Evolutionary conservation across 441 rosid genomes (phyloP), one percentile per base, ranked within the genome.

Genomic region (Francoa sonchifolia): DNA sequence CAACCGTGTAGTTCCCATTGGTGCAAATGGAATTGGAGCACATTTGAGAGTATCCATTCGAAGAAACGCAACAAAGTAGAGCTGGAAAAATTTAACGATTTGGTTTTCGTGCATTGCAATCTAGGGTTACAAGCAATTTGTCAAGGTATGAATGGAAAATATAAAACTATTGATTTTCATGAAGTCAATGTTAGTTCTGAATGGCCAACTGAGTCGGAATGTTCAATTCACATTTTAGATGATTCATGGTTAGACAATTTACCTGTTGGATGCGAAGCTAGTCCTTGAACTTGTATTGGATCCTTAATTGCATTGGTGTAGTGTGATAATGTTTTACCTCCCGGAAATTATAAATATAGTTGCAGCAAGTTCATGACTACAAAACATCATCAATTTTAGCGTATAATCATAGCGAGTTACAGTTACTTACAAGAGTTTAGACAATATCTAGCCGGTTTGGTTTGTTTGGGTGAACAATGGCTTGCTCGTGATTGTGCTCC

Each of bases 11-110:
- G 80, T 57, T 73, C 61, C 26, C 62, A 73, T 23, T 65, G 79
- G 84, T 70, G 77, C 69, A 67, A 61, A 52, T 69, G 79, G 80
- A 76, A 70, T 25, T 54, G 77, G 84, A 45, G 47, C 50, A 70
- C 75, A 25, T 70, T 76, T 10, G 71, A 56, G 38, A 56, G 58
- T 39, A 28, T 63, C 39, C 73, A 73, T 33, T 30, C 46, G 22
- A 70, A 59, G 54, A 70, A 56, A 45, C 58, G 53, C 20, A 63
- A 44, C 22, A 57, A 55, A 39, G 55, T 11, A 1, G 71, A 73
- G 48, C 43, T 61, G 18, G 69, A 70, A 41, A 67, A 57, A 37
- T 51, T 73, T 5, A 57, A 59, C 5, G 72, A 73, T 61, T 59
- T 76, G 57, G 73, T 73, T 28, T 72, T 73, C 34, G 69, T 63